Percentiles rank a stretch among this genome's conserved stretches.
phyloP scores from a whole-genome alignment of 2,329 filamentous ascomycete genomes.

The Botrytis paeoniae region DNA sequence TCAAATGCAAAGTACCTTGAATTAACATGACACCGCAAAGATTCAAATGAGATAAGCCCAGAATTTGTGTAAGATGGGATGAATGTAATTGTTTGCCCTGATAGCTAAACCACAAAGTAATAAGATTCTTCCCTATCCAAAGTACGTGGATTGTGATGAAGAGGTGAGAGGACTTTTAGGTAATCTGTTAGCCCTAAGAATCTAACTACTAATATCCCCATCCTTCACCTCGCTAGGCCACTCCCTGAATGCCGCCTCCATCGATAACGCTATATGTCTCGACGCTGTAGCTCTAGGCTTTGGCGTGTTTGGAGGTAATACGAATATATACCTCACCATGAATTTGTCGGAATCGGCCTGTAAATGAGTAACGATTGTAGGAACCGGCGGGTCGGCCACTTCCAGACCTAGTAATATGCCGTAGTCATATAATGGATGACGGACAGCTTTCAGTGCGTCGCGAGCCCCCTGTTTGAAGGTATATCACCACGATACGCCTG shows the following conservation, averaged over 20 bases:
- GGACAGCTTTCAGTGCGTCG: background rate
- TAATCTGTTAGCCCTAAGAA: background rate
- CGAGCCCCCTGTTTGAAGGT: background rate
- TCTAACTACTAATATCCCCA: background rate
- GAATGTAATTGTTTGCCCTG: background rate
- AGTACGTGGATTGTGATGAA: background rate
- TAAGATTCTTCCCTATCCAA: background rate
- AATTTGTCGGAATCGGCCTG: background rate
- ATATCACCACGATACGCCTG: background rate
- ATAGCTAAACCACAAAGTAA: background rate
- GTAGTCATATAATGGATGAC: background rate
- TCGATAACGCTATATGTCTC: background rate
- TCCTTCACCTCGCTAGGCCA: background rate
- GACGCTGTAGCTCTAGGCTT: background rate
- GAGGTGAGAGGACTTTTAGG: background rate
- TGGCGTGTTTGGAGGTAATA: background rate
- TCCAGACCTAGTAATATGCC: conserved; percentile 5
- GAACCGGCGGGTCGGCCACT: background rate
- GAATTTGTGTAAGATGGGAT: background rate
- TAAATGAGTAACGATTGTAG: background rate
- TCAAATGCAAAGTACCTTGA: background rate
- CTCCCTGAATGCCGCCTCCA: background rate
- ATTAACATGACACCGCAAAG: background rate
- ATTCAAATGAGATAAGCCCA: background rate
- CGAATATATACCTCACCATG: background rate